A percentile compares a stretch with the other conserved stretches of the same genome.
Evolutionary conservation across 768 basidiomycete genomes (phyloP).

Genomic region (Mycena pura): DNA sequence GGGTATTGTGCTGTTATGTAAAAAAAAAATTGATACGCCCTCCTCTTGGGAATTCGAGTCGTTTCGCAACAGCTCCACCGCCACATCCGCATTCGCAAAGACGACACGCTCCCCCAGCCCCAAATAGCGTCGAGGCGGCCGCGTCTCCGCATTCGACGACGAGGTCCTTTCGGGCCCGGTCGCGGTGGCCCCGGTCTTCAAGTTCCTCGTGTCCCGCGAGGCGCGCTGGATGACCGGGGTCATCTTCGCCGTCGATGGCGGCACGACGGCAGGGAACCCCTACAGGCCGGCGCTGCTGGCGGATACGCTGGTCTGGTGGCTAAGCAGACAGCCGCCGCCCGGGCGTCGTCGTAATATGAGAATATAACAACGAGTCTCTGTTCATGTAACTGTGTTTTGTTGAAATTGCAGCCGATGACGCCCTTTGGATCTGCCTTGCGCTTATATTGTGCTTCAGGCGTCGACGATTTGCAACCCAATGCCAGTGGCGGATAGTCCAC

Average conservation of each 20-base stretch:
- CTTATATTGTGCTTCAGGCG: background rate
- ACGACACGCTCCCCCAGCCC: too few relatives aligned
- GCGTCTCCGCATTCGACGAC: too few relatives aligned
- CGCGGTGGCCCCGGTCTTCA: too few relatives aligned
- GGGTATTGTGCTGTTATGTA: too few relatives aligned
- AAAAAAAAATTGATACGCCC: too few relatives aligned
- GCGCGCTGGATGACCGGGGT: constrained; percentile 52
- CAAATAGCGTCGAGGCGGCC: too few relatives aligned
- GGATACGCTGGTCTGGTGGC: constrained; percentile 12
- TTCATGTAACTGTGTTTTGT: background rate
- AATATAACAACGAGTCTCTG: constrained; percentile 56
- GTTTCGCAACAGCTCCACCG: too few relatives aligned
- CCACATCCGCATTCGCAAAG: too few relatives aligned
- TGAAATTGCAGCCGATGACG: background rate
- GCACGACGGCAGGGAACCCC: constrained; percentile 38
- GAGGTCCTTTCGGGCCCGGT: too few relatives aligned
- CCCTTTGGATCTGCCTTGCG: background rate
- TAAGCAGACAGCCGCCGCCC: background rate
- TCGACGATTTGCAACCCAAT: background rate
- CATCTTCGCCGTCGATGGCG: constrained; percentile 49
- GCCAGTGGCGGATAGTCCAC: background rate
- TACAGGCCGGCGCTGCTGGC: constrained; percentile 16
- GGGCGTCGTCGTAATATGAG: too few relatives aligned
- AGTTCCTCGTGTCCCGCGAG: constrained; percentile 50
- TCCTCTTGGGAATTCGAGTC: too few relatives aligned